A percentile compares a stretch with the other conserved stretches of the same genome.
Evolutionary conservation across 768 basidiomycete species (phyloP).

Genomic region (Xerocomellus amylosporus): DNA sequence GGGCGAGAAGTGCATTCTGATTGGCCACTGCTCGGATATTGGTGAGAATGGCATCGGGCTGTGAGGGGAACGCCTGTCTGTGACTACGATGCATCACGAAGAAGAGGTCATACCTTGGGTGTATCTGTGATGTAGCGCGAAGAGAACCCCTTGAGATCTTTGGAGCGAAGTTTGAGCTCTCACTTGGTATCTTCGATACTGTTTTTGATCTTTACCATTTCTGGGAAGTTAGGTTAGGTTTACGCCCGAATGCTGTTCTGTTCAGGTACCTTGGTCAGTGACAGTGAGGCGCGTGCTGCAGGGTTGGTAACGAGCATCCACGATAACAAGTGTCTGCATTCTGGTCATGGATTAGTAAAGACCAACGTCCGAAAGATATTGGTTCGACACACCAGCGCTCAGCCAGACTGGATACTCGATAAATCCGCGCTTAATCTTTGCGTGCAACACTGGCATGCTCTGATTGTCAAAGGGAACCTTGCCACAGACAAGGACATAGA

Average conservation of each 20-base stretch:
- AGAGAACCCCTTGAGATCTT: constrained; percentile 62
- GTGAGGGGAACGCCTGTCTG: not conserved
- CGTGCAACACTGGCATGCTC: constrained; percentile 97
- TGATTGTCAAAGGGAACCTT: constrained; percentile 99
- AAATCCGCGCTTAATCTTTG: constrained; percentile 96
- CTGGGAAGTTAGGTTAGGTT: constrained; percentile 57
- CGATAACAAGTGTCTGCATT: constrained; percentile 91
- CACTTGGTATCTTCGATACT: constrained; percentile 58
- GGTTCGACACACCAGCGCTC: constrained; percentile 67
- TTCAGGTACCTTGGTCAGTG: constrained; percentile 76
- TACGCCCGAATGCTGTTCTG: no score
- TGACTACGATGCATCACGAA: not conserved
- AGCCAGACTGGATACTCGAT: constrained; percentile 99
- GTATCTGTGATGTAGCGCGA: constrained; percentile 58
- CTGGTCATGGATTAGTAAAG: constrained; percentile 40
- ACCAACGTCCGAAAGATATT: not conserved
- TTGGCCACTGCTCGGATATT: constrained; percentile 58
- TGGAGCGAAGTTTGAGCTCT: constrained; percentile 61
- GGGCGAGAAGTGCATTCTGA: constrained; percentile 57
- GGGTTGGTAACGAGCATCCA: constrained; percentile 97
- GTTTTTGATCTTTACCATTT: constrained; percentile 60
- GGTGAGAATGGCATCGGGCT: constrained; percentile 65
- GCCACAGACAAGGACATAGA: constrained; percentile 96
- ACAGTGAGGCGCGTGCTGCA: constrained; percentile 73
- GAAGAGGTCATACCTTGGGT: constrained; percentile 55